Conservation (phyloP, 352 stramenopile genomes). For the Blastocystis sp. region DNA sequence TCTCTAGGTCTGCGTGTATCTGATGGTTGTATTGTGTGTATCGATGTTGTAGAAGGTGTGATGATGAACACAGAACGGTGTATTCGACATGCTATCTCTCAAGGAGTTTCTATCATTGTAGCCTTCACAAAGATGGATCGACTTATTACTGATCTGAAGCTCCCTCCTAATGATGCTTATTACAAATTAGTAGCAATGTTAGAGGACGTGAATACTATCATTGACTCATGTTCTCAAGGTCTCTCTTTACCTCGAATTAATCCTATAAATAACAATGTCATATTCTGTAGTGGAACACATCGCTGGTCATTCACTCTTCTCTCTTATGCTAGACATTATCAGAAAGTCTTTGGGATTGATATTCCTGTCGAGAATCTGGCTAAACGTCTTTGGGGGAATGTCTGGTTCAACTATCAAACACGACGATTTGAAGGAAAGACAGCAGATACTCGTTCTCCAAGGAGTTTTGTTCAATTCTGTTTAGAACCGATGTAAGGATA, state of each 20-base stretch:
- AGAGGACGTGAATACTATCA: constrained; percentile 72
- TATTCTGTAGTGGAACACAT: constrained; percentile 88
- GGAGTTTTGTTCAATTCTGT: constrained; percentile 94
- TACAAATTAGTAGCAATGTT: constrained; percentile 93
- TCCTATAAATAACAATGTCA: constrained; percentile 88
- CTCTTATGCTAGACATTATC: constrained; percentile 82
- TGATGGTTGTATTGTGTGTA: constrained; percentile 86
- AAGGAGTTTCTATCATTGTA: constrained; percentile 81
- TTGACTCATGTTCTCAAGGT: not conserved
- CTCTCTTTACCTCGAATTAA: constrained; percentile 70
- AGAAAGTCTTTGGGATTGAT: constrained; percentile 67
- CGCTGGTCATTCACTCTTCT: constrained; percentile 91
- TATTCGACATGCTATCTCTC: constrained; percentile 80
- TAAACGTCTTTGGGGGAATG: constrained; percentile 89
- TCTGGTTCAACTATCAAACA: constrained; percentile 85
- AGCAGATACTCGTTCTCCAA: constrained; percentile 69
- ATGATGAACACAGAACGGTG: constrained; percentile 94
- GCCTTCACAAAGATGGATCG: constrained; percentile 95
- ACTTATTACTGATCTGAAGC: constrained; percentile 94
- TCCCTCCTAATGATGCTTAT: constrained; percentile 91
- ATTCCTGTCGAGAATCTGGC: constrained; percentile 78
- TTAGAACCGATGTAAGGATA: constrained; percentile 81
- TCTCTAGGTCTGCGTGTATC: constrained; percentile 82
- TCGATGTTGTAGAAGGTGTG: constrained; percentile 93
- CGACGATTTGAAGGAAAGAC: constrained; percentile 81